Evolutionary conservation across 306 rosid genomes (phyloP), one percentile per base, ranked within the genome.

Genomic region (Corylus heterophylla): DNA sequence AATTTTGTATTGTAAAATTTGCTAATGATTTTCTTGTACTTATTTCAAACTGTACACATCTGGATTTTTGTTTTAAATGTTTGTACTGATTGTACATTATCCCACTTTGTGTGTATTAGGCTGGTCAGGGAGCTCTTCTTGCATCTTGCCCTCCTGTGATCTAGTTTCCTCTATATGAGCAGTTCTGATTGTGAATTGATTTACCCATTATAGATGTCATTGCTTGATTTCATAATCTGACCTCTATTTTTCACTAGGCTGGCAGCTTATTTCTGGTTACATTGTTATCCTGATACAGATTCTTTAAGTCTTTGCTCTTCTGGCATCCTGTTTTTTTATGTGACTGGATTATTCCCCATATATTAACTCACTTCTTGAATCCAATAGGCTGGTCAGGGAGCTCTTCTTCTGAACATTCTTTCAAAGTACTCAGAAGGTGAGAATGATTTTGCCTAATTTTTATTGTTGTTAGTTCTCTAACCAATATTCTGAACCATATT

Each of bases 301-400:
- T 54, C n/a, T 39, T 29, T 35, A 14, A 39, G 72, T 17, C 2
- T 18, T 64, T 70, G 52, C 20, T 70, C 14, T 54, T 37, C 4
- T 45, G 71, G 66, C 47, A 56, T 39, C 22, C 31, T 78, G 49
- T 80, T 66, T 62, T 74, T 49, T 35, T 80, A 54, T 73, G n/a
- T 68, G 54, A 67, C 77, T 69, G 55, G 61, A 44, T 2, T 8
- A 54, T n/a, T 54, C 78, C 39, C 77, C 73, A 47, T 69, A 31
- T 20, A 73, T 31, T 79, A 80, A 63, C 62, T 68, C 16, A 66
- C 39, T 45, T 74, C 37, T 80, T 73, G 55, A 77, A 76, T 74
- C 76, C 76, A 73, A 77, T 72, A 96, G 99, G 97, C 97, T 82
- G 98, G 97, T 78, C 99, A 96, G 85, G 98, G 99, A 75, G 97